Conservation (phyloP, 140 eudicot genomes). For the Ambrosia hybrid region DNA sequence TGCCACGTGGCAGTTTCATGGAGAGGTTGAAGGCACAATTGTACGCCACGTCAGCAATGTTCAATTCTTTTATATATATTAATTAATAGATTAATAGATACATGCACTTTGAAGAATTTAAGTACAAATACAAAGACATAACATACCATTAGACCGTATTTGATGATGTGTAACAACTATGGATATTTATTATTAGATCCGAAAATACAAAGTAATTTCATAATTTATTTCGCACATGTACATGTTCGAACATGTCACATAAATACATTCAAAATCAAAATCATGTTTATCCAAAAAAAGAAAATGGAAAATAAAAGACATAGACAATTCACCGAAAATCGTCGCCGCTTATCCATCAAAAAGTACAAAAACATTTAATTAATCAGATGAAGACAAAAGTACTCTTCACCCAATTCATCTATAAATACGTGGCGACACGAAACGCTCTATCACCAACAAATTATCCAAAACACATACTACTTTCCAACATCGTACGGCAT, state of each 20-base stretch:
- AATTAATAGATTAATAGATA: no score
- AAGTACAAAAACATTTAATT: not conserved
- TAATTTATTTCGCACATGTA: not conserved
- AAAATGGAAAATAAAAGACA: not conserved
- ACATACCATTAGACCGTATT: no score
- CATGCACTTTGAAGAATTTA: no score
- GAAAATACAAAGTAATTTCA: no score
- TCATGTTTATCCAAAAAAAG: not conserved
- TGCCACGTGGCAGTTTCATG: no score
- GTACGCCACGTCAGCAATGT: no score
- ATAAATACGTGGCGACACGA: slow-evolving; percentile 19
- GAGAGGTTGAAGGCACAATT: no score
- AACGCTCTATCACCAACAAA: slow-evolving; percentile 13
- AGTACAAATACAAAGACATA: no score
- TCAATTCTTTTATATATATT: no score
- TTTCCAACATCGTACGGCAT: not conserved
- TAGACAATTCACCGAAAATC: slow-evolving; percentile 7
- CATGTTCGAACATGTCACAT: not conserved
- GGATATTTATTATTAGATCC: no score
- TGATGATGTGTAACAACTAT: no score
- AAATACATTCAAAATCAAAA: not conserved
- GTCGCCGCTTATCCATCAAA: slow-evolving; percentile 11
- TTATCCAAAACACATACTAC: not conserved
- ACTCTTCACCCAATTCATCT: not conserved
- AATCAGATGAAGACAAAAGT: not conserved